phyloP scores from a whole-genome alignment of 23 red algal genomes.

The Gracilaria domingensis region DNA sequence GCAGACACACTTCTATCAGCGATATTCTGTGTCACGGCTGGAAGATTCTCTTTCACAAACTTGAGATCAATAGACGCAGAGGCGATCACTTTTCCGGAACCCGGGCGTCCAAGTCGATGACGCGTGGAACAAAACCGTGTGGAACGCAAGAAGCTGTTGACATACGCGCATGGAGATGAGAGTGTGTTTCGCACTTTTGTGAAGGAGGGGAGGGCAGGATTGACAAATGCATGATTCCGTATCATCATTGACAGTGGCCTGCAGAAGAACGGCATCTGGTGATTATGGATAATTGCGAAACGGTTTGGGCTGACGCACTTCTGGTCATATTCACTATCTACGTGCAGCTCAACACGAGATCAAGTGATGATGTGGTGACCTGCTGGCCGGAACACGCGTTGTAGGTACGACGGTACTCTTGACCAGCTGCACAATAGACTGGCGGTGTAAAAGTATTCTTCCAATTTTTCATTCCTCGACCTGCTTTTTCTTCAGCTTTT shows the following conservation, averaged over 20 bases:
- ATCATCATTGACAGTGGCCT: not conserved
- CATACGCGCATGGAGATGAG: not conserved
- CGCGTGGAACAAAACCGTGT: constrained; percentile 17
- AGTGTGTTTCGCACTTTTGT: not conserved
- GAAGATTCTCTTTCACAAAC: constrained; percentile 73
- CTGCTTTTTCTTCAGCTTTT: not conserved
- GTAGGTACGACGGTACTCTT: no score
- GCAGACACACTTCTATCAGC: constrained; percentile 65
- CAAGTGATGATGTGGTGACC: not conserved
- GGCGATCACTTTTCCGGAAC: constrained; percentile 39
- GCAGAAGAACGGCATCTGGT: constrained; percentile 3
- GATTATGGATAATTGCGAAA: not conserved
- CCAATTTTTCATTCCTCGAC: not conserved
- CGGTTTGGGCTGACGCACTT: not conserved
- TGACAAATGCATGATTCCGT: constrained; percentile 36
- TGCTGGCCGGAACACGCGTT: no score
- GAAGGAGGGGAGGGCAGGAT: not conserved
- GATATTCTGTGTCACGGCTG: constrained; percentile 76
- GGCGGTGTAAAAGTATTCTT: not conserved
- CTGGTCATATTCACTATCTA: not conserved
- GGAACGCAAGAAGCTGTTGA: not conserved
- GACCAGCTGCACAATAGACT: no score
- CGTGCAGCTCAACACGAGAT: not conserved
- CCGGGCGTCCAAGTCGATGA: constrained; percentile 20
- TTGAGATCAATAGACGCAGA: constrained; percentile 68